Evolutionary conservation across 192 early-diverging fungal species (phyloP), one percentile per base, ranked within the genome.

Genomic region (Jimgerdemannia lactiflua): DNA sequence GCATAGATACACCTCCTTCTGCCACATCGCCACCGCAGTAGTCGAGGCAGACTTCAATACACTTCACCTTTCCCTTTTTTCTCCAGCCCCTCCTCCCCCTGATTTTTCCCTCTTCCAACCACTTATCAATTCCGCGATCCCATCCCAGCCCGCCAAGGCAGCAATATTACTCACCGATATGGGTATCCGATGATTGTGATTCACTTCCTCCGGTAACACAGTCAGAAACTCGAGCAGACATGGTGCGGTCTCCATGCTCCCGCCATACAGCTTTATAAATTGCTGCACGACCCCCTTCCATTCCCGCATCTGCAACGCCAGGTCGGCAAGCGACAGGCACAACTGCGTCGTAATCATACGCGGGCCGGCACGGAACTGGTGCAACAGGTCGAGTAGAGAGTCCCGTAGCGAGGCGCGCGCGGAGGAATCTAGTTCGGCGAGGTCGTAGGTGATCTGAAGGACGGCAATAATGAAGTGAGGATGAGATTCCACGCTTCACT

Each of bases 121-220:
- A 59, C 14, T 10, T 14, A 6, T 59, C 49, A 59, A 59, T 14
- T 29, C 29, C 29, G 29, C 29, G 29, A 59, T 59, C 49, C 6
- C 49, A 59, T 59, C 49, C 29, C 29, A 29, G 29, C 29, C 29
- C 29, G 1, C 29, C 63, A 17, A 71, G 42, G 2, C 42, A 14
- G 67, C 77, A 64, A 41, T 78, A 75, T 64, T 18, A 79, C 89
- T 80, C 85, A 92, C 82, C 54, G 87, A 80, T 74, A 93, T 81
- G 41, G 88, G 80, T 68, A 92, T 85, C 59, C 89, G 85, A 64
- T 88, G 86, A 71, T 92, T 94, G 39, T 83, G 78, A 63, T 82
- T 85, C 9, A 93, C 85, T 82, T 99, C 96, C 75, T 98, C 96
- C 14, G 96, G 95, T 39, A 99, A 81, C 43, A 95, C 91, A 14